A percentile compares a stretch with the other conserved stretches of the same genome.
phyloP scores from a whole-genome alignment of 441 rosid genomes.

The Manihot esculenta region DNA sequence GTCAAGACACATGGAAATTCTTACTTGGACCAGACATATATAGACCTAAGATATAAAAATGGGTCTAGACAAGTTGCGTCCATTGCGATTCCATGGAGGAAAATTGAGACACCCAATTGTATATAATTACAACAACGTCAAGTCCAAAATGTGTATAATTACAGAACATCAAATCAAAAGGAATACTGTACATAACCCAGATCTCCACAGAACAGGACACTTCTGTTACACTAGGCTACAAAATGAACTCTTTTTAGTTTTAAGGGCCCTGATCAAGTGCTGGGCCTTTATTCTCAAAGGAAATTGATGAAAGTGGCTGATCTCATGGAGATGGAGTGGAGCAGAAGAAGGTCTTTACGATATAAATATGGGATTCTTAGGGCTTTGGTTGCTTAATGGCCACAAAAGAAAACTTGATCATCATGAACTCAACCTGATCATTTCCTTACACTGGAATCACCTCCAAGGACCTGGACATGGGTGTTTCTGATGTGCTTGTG shows the following conservation, averaged over 20 bases:
- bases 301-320: neutral
- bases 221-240: neutral
- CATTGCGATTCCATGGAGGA: too few relatives aligned
- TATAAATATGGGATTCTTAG: too few relatives aligned
- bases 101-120: too few relatives aligned
- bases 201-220: neutral
- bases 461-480: constrained; percentile 33
- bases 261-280: too few relatives aligned
- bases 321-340: too few relatives aligned
- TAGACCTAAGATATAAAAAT: too few relatives aligned
- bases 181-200: neutral
- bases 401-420: neutral
- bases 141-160: neutral
- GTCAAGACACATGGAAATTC: too few relatives aligned
- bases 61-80: too few relatives aligned
- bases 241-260: too few relatives aligned
- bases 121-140: neutral
- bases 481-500: constrained; percentile 20
- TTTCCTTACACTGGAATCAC: constrained; percentile 26
- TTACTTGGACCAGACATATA: too few relatives aligned
- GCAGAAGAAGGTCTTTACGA: too few relatives aligned
- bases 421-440: neutral
- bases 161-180: neutral
- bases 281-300: neutral
- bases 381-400: too few relatives aligned